Evolutionary conservation across 371 early-diverging fungal genomes (phyloP).

Genomic region (Mortierella sp.): DNA sequence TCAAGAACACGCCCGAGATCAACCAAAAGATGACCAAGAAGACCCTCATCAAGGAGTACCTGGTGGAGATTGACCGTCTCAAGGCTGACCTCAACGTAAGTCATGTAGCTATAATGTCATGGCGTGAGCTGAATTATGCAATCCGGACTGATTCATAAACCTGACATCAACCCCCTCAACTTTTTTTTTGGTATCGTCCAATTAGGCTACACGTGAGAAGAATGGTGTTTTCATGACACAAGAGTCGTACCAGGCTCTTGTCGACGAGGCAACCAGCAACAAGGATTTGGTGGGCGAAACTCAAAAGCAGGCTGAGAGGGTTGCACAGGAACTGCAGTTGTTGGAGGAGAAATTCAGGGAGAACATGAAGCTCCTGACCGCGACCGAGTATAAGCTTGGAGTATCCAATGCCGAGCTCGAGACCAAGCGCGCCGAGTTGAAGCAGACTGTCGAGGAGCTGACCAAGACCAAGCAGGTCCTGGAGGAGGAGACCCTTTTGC

Average conservation of each 20-base stretch:
- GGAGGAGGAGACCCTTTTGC: constrained; percentile 49
- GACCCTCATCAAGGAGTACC: constrained; percentile 83
- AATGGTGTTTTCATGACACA: constrained; percentile 80
- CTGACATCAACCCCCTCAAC: not conserved
- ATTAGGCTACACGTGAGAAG: constrained; percentile 77
- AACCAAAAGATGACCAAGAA: constrained; percentile 86
- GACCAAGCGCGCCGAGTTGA: constrained; percentile 45
- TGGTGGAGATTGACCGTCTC: constrained; percentile 58
- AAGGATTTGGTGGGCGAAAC: constrained; percentile 73
- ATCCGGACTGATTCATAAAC: not conserved
- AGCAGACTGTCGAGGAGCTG: constrained; percentile 54
- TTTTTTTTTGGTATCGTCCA: not conserved
- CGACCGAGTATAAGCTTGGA: constrained; percentile 58
- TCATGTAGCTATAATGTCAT: no score
- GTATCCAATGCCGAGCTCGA: constrained; percentile 57
- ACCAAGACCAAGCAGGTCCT: constrained; percentile 51
- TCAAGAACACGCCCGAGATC: constrained; percentile 92
- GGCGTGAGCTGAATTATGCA: no score
- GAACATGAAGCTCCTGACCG: constrained; percentile 60
- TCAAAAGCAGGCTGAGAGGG: constrained; percentile 58
- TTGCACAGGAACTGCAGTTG: constrained; percentile 58
- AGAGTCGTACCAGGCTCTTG: constrained; percentile 68
- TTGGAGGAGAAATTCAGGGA: constrained; percentile 61
- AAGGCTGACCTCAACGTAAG: constrained; percentile 57
- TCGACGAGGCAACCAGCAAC: constrained; percentile 67